Evolutionary conservation across 805 yeast genomes (phyloP).

Genomic region (Myxozyma neglecta): DNA sequence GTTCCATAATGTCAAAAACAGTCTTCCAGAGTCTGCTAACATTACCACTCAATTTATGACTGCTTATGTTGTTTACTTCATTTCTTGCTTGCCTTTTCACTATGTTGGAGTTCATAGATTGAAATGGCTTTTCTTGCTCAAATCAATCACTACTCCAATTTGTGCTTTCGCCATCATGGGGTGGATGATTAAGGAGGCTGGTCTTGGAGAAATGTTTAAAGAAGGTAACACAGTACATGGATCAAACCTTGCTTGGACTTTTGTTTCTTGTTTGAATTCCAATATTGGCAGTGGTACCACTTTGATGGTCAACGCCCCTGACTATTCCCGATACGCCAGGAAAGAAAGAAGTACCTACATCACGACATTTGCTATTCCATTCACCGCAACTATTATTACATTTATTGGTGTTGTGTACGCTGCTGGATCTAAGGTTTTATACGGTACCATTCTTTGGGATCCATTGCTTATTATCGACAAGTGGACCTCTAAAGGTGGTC

Average conservation of each 20-base stretch:
- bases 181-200: constrained; percentile 57
- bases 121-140: constrained; percentile 80
- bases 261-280: constrained; percentile 73
- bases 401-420: constrained; percentile 30
- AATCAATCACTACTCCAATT: constrained; percentile 73
- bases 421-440: constrained; percentile 26
- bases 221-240: constrained; percentile 68
- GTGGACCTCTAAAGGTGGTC: constrained; percentile 42
- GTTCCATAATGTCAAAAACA: constrained; percentile 45
- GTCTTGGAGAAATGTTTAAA: constrained; percentile 58
- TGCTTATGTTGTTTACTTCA: constrained; percentile 79
- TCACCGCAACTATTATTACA: constrained; percentile 16
- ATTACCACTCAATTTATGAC: constrained; percentile 56
- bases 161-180: constrained; percentile 81
- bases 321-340: constrained; percentile 46
- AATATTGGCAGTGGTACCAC: constrained; percentile 46
- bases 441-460: constrained; percentile 30
- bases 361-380: constrained; percentile 22
- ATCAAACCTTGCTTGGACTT: constrained; percentile 53
- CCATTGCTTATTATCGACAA: constrained; percentile 40
- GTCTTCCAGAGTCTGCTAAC: constrained; percentile 24
- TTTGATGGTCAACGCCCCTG: constrained; percentile 46
- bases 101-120: constrained; percentile 81
- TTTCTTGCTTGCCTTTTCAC: constrained; percentile 73
- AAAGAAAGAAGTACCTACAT: neutral